Evolutionary conservation across 164 flowering plant species (phyloP).

Genomic region (Dillenia turbinata): DNA sequence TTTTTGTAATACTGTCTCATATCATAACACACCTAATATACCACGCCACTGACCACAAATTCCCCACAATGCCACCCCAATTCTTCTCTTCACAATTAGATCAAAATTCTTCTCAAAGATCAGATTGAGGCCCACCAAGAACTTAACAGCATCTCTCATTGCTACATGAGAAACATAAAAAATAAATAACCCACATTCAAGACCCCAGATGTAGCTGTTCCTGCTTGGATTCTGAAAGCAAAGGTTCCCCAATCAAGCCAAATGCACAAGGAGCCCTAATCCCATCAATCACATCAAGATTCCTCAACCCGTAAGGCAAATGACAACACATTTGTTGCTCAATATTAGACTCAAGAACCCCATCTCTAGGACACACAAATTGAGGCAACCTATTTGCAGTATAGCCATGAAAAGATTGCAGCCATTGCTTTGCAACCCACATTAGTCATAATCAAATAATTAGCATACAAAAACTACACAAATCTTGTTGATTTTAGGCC

Average conservation of each 20-base stretch:
- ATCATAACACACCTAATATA: slow-evolving; percentile 30
- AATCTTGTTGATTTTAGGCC: slow-evolving; percentile 21
- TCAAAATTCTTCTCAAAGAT: slow-evolving; percentile 25
- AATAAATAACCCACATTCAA: slow-evolving; percentile 26
- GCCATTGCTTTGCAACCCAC: slow-evolving; percentile 42
- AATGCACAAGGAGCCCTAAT: slow-evolving; percentile 39
- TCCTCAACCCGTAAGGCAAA: slow-evolving; percentile 43
- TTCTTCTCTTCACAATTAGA: slow-evolving; percentile 18
- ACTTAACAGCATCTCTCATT: slow-evolving; percentile 37
- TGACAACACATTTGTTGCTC: slow-evolving; percentile 51
- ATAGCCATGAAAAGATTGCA: slow-evolving; percentile 29
- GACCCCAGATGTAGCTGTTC: slow-evolving; percentile 37
- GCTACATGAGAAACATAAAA: slow-evolving; percentile 24
- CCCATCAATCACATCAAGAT: slow-evolving; percentile 22
- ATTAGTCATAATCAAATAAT: slow-evolving; percentile 29
- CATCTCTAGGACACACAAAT: slow-evolving; percentile 30
- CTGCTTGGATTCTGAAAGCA: slow-evolving; percentile 38
- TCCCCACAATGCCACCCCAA: slow-evolving; percentile 33
- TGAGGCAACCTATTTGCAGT: slow-evolving; percentile 8
- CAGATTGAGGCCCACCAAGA: slow-evolving; percentile 38
- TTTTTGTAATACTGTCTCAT: slow-evolving; percentile 40
- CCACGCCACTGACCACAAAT: slow-evolving; percentile 42
- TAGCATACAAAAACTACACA: slow-evolving; percentile 35
- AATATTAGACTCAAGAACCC: slow-evolving; percentile 30
- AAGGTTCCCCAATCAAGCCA: slow-evolving; percentile 31